Evolutionary conservation across 139 green algal genomes (phyloP), one percentile per base, ranked within the genome.

Genomic region (Deuterostichococcus epilithicus): DNA sequence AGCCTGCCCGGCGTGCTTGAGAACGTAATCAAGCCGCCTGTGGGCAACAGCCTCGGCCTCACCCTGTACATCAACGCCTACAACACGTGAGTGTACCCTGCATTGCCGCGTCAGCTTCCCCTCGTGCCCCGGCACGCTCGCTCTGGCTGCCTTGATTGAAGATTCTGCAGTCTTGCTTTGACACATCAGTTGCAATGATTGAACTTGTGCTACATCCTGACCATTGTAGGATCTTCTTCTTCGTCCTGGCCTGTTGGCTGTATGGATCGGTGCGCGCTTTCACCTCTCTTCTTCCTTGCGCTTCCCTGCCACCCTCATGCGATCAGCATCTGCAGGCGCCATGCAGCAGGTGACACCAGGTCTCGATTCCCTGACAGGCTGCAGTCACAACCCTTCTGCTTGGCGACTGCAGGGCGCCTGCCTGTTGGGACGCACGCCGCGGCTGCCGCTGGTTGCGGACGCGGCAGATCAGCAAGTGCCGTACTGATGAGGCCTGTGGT

Each of bases 391-490:
- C n/a, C n/a, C n/a, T n/a, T 74, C 3, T 35, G 26, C 37, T 63
- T 71, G 44, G 42, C 5, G 13, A 44, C n/a, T 83, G 77, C 78
- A 92, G 88, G 92, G 85, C 8, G 88, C 88, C 13, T 89, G 85
- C 35, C 67, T 94, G 68, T 76, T 88, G 26, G 92, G 92, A 10
- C 77, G 89, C 70, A 89, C 81, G 2, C 78, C 91, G 0, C 76
- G 91, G 25, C 80, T 97, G 67, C 92, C 92, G 0, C 73, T 97
- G 32, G 86, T 97, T 68, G 87, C 87, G 1, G 87, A 93, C 39
- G 92, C 92, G 35, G 92, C 92, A 25, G 91, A 95, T 34, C 76
- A 78, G 8, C 92, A 97, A 75, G 73, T 95, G 1, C 76, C 85
- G 3, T 90, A 39, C 76, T 65, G 15, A 36, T 18, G 73, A 77